Evolutionary conservation across 768 basidiomycete species (phyloP), one percentile per base, ranked within the genome.

Genomic region (Macrolepiota dolichaula): DNA sequence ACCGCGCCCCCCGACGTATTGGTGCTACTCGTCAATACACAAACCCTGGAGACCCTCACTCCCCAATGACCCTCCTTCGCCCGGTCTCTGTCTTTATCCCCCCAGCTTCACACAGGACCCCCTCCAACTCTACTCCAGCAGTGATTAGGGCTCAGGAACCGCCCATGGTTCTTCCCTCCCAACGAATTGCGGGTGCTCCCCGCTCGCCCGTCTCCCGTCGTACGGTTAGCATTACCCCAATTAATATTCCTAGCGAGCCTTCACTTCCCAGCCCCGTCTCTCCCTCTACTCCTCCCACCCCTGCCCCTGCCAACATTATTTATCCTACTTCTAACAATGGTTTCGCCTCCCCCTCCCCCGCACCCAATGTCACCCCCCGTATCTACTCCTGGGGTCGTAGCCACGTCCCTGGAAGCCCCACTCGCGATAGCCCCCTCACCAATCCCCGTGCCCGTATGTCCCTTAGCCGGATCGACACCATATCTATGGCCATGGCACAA

Each of bases 361-460:
- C 84, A 5, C 83, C 83, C 0, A 71, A 81, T 5, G 79, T 81
- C 54, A 82, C 85, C 1, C 86, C 85, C 7, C 77, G 82, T 42
- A 73, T 86, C 32, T 86, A 86, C 68, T 73, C 79, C 0, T 87
- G 86, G 86, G 70, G 69, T 47, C 57, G 69, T 46, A 60, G 70
- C 57, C 66, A 69, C 56, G 68, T 68, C 61, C 74, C 70, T 42
- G 55, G 62, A 27, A 78, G 75, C 49, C 83, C 74, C 10, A 71
- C 70, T 59, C 71, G 67, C 63, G 74, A 63, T 24, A 75, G 78
- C n/a, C 86, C 84, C 6, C 78, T 88, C 55, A 80, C 82, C 54
- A 88, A 87, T 67, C 79, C 81, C 47, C 75, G 70, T 55, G 85
- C 85, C 9, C 83, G 86, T 66, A 77, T 82, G 71, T 85, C 86